These are phyloP conservation scores for Chlorella sp. DNA, from an alignment of 139 green algal species.

Conservation along the genomic window DNA sequence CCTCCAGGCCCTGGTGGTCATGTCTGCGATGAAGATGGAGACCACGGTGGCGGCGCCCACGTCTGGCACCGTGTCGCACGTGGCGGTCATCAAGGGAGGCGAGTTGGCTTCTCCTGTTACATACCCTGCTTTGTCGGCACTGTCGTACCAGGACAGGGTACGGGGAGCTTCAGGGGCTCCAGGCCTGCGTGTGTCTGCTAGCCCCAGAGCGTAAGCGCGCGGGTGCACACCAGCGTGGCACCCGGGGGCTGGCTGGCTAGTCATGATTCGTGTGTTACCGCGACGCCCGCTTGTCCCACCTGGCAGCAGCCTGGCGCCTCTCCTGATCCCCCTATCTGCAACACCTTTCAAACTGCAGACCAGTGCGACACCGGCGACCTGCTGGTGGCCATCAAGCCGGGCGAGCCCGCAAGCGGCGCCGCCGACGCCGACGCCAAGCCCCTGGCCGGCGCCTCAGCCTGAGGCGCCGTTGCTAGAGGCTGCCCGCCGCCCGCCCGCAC, in stretches of 20 bases:
- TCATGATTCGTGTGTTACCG: too few relatives aligned
- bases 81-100: constrained; percentile 71
- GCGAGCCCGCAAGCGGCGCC: background rate
- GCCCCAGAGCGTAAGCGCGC: too few relatives aligned
- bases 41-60: constrained; percentile 84
- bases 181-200: too few relatives aligned
- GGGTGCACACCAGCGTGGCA: too few relatives aligned
- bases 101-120: too few relatives aligned
- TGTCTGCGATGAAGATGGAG: constrained; percentile 99
- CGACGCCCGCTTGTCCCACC: too few relatives aligned
- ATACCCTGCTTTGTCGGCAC: too few relatives aligned
- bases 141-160: too few relatives aligned
- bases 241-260: too few relatives aligned
- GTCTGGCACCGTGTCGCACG: constrained; percentile 69
- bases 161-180: too few relatives aligned
- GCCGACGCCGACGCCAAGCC: background rate
- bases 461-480: background rate
- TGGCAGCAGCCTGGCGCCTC: too few relatives aligned
- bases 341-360: constrained; percentile 47
- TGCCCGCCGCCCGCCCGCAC: too few relatives aligned
- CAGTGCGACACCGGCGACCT: constrained; percentile 76
- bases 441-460: background rate
- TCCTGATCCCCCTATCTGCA: background rate
- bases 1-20: constrained; percentile 70
- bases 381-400: constrained; percentile 68